Base-by-base conservation (phyloP, 1,139 yeast species). In the Blastobotrys apis region DNA sequence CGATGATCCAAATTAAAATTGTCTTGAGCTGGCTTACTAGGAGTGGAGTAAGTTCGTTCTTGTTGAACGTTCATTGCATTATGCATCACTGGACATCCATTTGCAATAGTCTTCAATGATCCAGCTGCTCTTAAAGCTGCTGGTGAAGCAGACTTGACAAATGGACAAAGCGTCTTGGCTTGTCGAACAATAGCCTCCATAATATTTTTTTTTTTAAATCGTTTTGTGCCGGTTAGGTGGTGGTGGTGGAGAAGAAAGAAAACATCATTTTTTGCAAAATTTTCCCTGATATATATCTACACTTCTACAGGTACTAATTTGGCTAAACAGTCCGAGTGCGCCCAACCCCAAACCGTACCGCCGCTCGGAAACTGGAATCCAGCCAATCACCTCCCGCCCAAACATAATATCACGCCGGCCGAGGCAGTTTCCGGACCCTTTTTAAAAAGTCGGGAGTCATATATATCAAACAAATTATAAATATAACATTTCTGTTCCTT, bases 61-160 rank as follows among this genome's bases (percentile, higher is more conserved):
- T 12, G 57, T 44, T 41, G 58, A 47, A 51, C 61, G 52, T 60
- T 67, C 62, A 88, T 67, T 37, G 95, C 95, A 46, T 80, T 80
- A 31, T 86, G 85, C 85, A 88, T 84, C 50, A 87, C 84, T 17
- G 97, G 97, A 66, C 97, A 90, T 53, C 75, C 77, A 39, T 77
- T 68, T 45, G 95, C 96, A 53, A 80, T 79, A 44, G 66, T 59
- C 32, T 77, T 74, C 58, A 86, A 74, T 29, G 47, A 42, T 27
- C 52, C 45, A 33, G 52, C 38, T 6, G 62, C 57, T 44, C 70
- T 63, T 33, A 85, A 75, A 47, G 77, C 73, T 27, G 81, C 69
- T 9, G 90, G 74, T 27, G 84, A 73, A 25, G 86, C 74, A 44
- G 64, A 53, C 64, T 80, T 80, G 60, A 90, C 80, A 64, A 86